Percentiles rank a stretch among this genome's conserved stretches.
phyloP scores from a whole-genome alignment of 2,329 filamentous ascomycete species.

The Didymella pinodella region DNA sequence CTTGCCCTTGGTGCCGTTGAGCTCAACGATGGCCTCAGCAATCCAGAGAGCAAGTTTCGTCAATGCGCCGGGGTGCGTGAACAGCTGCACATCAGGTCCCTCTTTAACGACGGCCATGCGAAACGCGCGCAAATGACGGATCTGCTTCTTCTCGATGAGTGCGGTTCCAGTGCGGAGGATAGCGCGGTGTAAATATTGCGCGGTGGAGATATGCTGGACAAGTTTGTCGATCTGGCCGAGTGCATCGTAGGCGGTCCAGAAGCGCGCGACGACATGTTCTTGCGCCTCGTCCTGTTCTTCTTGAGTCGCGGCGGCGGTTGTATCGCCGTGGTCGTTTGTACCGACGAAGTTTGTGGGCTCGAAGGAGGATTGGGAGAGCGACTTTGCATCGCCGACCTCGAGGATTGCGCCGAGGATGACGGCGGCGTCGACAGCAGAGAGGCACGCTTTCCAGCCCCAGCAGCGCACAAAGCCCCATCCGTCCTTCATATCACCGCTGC shows the following conservation, averaged over 20 bases:
- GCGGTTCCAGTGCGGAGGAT: slow-evolving; percentile 93
- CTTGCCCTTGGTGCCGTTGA: slow-evolving; percentile 76
- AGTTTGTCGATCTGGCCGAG: slow-evolving; percentile 69
- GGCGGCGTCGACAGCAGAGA: slow-evolving; percentile 93
- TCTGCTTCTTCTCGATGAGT: slow-evolving; percentile 90
- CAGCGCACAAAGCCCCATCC: slow-evolving; percentile 97
- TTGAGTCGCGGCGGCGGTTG: slow-evolving; percentile 30
- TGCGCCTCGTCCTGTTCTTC: slow-evolving; percentile 47
- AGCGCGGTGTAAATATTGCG: slow-evolving; percentile 87
- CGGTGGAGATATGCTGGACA: slow-evolving; percentile 78
- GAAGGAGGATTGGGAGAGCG: slow-evolving; percentile 42
- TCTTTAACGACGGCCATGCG: slow-evolving; percentile 96
- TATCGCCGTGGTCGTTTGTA: slow-evolving; percentile 37
- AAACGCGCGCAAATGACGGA: slow-evolving; percentile 90
- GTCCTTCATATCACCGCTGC: slow-evolving; percentile 77
- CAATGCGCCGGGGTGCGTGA: slow-evolving; percentile 89
- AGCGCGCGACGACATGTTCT: slow-evolving; percentile 60
- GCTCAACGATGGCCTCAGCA: slow-evolving; percentile 87
- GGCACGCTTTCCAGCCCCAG: slow-evolving; percentile 96
- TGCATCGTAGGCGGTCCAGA: slow-evolving; percentile 68
- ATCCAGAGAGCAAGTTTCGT: slow-evolving; percentile 96
- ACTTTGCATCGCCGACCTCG: slow-evolving; percentile 77
- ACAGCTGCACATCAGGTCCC: slow-evolving; percentile 87
- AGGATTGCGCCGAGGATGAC: slow-evolving; percentile 90
- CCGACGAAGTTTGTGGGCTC: slow-evolving; percentile 43